Base-by-base conservation (phyloP, 352 stramenopile genomes). In the Phytophthora lateralis region DNA sequence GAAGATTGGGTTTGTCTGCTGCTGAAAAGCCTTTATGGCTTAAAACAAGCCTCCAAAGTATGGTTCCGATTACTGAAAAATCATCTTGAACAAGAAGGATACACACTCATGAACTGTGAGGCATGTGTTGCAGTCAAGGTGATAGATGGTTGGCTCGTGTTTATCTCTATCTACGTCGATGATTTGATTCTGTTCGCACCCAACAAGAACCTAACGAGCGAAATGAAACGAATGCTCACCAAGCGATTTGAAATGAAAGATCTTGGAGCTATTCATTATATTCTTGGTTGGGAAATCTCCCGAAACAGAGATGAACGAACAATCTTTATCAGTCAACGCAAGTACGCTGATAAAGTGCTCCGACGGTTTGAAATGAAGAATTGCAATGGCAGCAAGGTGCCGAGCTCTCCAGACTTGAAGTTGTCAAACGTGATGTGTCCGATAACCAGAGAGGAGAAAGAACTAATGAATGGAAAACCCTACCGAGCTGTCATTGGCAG, bases 111-210 rank as follows among this genome's bases (percentile, higher is more conserved):
- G n/a, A 58, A 69, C 2, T 65, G 10, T 24, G 43, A 73, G 60
- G 2, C 26, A 29, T 29, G 26, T 29, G 26, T 29, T 29, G 26
- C 26, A 29, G 26, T 29, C 26, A 29, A 60, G n/a, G 37, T 50
- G 0, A 47, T 60, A 24, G 41, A 64, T 47, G 50, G 47, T 38
- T 14, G 42, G 9, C 30, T 60, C 0, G 44, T 63, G 17, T 72
- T 67, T 14, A 69, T 65, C 7, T 44, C 64, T 0, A 55, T 73
- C 12, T 73, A 69, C 38, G 58, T 69, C 0, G 64, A 73, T 43
- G 58, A 73, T 44, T 26, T 73, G 6, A 53, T 69, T 5, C 24
- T 73, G 12, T 73, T 69, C 51, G 58, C 59, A 7, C 49, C 59
- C 3, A n/a, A n/a, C n/a, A n/a, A n/a, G n/a, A n/a, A n/a, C n/a